Evolutionary conservation across 306 rosid genomes (phyloP), one percentile per base, ranked within the genome.

Genomic region (Medicago ruthenica): DNA sequence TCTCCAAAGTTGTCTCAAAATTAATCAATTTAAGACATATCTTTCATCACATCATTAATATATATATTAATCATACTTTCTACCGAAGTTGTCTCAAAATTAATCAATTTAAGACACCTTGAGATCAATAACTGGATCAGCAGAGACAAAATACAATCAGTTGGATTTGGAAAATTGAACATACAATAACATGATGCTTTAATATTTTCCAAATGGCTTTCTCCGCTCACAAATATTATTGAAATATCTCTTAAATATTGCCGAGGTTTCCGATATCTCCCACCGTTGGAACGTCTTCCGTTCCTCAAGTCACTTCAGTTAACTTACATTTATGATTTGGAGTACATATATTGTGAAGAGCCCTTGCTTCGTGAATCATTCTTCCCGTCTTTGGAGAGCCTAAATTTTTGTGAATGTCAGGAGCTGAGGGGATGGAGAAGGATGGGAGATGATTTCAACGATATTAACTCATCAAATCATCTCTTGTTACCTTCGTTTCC

Each of bases 161-260:
- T 4, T 27, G 76, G 73, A 21, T 4, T 67, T 6, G 68, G 62
- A 15, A 31, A 40, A n/a, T 9, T 78, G 36, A 3, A 4, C 50
- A 2, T 11, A 13, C 14, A 12, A 12, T 0, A 1, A 9, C 10
- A 42, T 8, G 15, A 6, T 0, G 8, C 1, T 48, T 20, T 6
- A 0, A 14, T 34, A 0, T 4, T 68, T 67, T 14, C 77, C 0
- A 20, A 16, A 8, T 70, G 83, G 86, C 10, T 68, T 74, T 51
- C 17, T 2, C 73, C 47, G 1, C 70, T 77, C 24, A 27, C 37
- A 71, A 73, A 73, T 67, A 17, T 78, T 48, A 9, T 40, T n/a
- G 0, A 12, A 0, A 37, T 79, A 0, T 1, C 4, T 0, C 15
- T 71, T 5, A 0, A 0, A 0, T 0, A 1, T 0, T 62, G 58